A percentile compares a stretch with the other conserved stretches of the same genome.
Conservation (phyloP, 805 yeast genomes). For the Komagataella kurtzmanii region DNA sequence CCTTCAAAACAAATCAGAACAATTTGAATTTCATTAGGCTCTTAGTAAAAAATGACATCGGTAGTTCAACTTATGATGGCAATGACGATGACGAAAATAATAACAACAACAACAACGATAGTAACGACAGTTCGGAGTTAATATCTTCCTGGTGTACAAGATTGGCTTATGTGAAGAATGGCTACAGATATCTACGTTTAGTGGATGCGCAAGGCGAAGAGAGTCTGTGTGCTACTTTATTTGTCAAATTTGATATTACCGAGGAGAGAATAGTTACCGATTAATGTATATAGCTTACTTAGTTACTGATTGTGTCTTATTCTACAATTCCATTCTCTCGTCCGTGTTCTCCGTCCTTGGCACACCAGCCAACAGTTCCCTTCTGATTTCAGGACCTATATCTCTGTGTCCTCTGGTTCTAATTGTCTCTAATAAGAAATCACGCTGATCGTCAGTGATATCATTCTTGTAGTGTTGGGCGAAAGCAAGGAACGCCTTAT, state of each 20-base stretch:
- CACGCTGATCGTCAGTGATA: conserved; percentile 97
- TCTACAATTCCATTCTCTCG: background rate
- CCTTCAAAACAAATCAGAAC: conserved; percentile 19
- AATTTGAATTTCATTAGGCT: conserved; percentile 47
- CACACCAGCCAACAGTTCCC: conserved; percentile 82
- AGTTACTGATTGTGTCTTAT: background rate
- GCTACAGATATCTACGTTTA: conserved; percentile 74
- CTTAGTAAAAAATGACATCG: conserved; percentile 21
- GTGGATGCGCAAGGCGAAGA: conserved; percentile 76
- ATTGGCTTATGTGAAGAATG: conserved; percentile 51
- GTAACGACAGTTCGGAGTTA: conserved; percentile 9
- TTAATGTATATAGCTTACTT: background rate
- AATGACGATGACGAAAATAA: conserved; percentile 5
- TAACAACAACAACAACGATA: background rate
- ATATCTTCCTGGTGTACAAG: conserved; percentile 52
- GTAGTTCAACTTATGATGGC: conserved; percentile 5
- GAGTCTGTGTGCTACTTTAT: conserved; percentile 34
- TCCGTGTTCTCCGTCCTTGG: conserved; percentile 26
- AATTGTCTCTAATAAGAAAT: conserved; percentile 79
- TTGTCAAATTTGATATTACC: conserved; percentile 19
- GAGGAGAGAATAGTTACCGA: background rate
- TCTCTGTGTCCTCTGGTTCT: conserved; percentile 82
- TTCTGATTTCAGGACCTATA: conserved; percentile 87
- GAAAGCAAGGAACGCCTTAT: conserved; percentile 86
- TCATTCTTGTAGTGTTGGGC: conserved; percentile 96